Base-by-base conservation (phyloP, 1,284 basidiomycete genomes). In the Cystobasidium sp. region DNA sequence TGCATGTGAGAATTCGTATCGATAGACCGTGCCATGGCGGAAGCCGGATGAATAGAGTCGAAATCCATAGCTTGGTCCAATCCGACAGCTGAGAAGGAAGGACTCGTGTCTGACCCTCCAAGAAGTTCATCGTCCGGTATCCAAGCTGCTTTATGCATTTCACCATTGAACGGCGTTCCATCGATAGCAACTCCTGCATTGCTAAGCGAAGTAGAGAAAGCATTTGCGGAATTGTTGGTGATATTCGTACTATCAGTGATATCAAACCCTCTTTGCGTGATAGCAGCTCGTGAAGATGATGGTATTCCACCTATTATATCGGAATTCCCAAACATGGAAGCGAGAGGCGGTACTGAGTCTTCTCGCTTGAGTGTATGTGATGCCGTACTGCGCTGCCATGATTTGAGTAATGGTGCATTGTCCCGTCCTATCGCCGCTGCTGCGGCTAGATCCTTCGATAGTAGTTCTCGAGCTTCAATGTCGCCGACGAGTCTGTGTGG, bases 391-490 rank as follows among this genome's bases (percentile, higher is more conserved):
- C 70, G 37, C 37, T 73, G 70, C 70, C 70, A 73, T 55, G 70
- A 73, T 44, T 73, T 73, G n/a, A 73, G 63, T 18, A 69, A 12
- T 6, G 74, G 74, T 1, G 74, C 68, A 66, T 68, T 58, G 37
- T 63, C 59, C 31, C 75, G 63, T 18, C 76, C 75, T 58, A 68
- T 68, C 16, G 65, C 55, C 18, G 76, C 74, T 18, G 77, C 78
- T 5, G 77, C 77, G 8, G 72, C 73, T n/a, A 81, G 76, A 52
- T 81, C 80, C 9, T 72, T 70, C 0, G 78, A 77, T 22, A 81
- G 75, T 47, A 81, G 63, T 20, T 81, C 79, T 37, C 80, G 75
- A 9, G 80, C 78, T 46, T 81, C 80, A 7, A 76, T 75, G 68
- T 81, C 79, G 51, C 80, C 75, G n/a, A 76, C 66, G 20, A 76